phyloP scores from a whole-genome alignment of 164 flowering plant species.

The Hamamelis virginiana region DNA sequence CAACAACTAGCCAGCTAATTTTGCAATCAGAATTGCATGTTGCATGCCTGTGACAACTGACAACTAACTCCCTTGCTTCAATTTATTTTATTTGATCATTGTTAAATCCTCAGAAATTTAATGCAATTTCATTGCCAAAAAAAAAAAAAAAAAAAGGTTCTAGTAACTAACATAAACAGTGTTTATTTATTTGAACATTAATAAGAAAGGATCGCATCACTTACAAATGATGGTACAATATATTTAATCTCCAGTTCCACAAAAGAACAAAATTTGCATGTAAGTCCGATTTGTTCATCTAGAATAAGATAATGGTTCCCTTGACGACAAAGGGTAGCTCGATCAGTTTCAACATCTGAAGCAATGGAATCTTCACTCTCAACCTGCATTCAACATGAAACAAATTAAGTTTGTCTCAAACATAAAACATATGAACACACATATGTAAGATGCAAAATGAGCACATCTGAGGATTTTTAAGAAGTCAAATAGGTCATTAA shows the following conservation, averaged over 20 bases:
- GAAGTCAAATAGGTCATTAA: not conserved
- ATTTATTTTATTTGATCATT: not conserved
- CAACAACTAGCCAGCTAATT: too few relatives aligned
- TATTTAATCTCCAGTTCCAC: slow-evolving; percentile 50
- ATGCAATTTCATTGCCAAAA: not conserved
- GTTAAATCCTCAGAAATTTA: not conserved
- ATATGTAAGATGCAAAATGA: too few relatives aligned
- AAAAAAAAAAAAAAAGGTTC: not conserved
- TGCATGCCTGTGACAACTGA: too few relatives aligned
- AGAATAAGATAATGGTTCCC: slow-evolving; percentile 51
- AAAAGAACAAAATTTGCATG: slow-evolving; percentile 48
- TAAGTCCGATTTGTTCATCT: slow-evolving; percentile 60
- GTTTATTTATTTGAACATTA: not conserved
- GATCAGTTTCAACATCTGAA: slow-evolving; percentile 16
- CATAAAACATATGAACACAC: too few relatives aligned
- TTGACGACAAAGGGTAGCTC: slow-evolving; percentile 27
- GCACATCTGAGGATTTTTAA: too few relatives aligned
- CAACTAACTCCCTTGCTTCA: not conserved
- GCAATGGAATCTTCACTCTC: slow-evolving; percentile 16
- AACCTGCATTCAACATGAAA: slow-evolving; percentile 33
- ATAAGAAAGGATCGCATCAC: slow-evolving; percentile 16
- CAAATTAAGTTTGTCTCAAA: not conserved
- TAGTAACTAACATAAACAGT: not conserved
- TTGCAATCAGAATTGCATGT: too few relatives aligned
- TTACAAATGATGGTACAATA: slow-evolving; percentile 53